These are phyloP conservation scores for Ambrosia artemisiifolia DNA, from an alignment of 129 eudicot species.

Conservation along the genomic window DNA sequence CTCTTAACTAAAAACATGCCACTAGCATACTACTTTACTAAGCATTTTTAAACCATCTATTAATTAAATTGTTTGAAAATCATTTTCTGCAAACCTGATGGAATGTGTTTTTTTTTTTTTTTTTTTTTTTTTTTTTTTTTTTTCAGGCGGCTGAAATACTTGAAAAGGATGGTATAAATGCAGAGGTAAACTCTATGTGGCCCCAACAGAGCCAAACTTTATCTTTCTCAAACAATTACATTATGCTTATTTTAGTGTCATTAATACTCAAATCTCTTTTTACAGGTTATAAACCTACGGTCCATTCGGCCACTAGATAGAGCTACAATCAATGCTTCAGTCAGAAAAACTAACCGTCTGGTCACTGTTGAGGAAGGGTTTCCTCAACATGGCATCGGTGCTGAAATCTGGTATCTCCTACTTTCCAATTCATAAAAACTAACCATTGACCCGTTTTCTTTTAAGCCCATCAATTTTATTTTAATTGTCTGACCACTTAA, in stretches of 20 bases:
- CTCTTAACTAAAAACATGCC: not conserved
- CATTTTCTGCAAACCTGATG: slow-evolving; percentile 4
- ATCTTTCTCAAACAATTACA: not conserved
- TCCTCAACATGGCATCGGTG: slow-evolving; percentile 84
- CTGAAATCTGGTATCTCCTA: slow-evolving; percentile 64
- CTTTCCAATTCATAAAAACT: too few relatives aligned
- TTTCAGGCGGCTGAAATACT: slow-evolving; percentile 79
- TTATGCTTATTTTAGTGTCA: not conserved
- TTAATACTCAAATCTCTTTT: not conserved
- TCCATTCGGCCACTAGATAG: slow-evolving; percentile 80
- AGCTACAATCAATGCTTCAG: slow-evolving; percentile 62
- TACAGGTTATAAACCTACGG: slow-evolving; percentile 64
- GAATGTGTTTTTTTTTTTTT: not conserved
- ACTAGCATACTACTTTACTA: not conserved
- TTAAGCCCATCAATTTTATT: not conserved
- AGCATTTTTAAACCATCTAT: not conserved
- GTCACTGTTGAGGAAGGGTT: slow-evolving; percentile 85
- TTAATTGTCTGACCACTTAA: not conserved
- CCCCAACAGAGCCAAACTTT: not conserved
- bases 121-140: not conserved
- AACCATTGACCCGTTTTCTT: not conserved
- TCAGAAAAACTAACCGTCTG: slow-evolving; percentile 70
- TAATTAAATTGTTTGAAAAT: not conserved
- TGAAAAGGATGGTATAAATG: slow-evolving; percentile 67
- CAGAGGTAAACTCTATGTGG: slow-evolving; percentile 46